Percentiles rank a stretch among this genome's conserved stretches.
These are phyloP conservation scores for Mikania micrantha DNA, from an alignment of 129 eudicot genomes.

Conservation along the genomic window DNA sequence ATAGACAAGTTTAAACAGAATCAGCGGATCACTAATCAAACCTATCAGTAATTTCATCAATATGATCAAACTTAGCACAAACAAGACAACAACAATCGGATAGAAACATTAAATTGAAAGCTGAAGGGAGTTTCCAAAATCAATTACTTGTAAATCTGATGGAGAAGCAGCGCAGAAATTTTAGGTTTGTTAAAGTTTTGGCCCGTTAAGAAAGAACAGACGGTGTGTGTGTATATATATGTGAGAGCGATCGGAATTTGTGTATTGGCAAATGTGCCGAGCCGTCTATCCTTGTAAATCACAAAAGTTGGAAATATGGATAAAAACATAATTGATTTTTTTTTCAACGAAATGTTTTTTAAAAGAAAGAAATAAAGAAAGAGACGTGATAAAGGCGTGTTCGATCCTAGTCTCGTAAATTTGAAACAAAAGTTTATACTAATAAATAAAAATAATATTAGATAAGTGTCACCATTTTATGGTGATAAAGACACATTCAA, in stretches of 20 bases:
- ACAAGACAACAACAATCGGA: not conserved
- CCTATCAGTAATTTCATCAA: not conserved
- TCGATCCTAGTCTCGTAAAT: too few relatives aligned
- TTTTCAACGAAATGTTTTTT: too few relatives aligned
- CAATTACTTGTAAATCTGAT: conserved; percentile 7
- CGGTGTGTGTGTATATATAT: not conserved
- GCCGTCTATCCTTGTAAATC: conserved; percentile 32
- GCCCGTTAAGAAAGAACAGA: not conserved
- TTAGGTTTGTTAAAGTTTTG: conserved; percentile 14
- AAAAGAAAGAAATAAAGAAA: too few relatives aligned
- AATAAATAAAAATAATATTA: too few relatives aligned
- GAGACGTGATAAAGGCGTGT: conserved; percentile 40
- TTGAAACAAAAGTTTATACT: too few relatives aligned
- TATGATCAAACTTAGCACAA: not conserved
- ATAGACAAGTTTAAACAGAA: not conserved
- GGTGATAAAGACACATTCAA: too few relatives aligned
- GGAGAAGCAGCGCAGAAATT: conserved; percentile 4
- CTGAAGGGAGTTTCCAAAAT: not conserved
- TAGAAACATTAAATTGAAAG: not conserved
- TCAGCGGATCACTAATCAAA: not conserved
- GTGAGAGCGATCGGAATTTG: conserved; percentile 22
- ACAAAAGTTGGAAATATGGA: not conserved
- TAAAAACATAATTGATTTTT: too few relatives aligned
- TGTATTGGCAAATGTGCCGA: conserved; percentile 48
- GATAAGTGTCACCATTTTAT: too few relatives aligned